Evolutionary conservation across 2,329 filamentous ascomycete genomes (phyloP), one percentile per base, ranked within the genome.

Genomic region (Blastomyces emzantsi): DNA sequence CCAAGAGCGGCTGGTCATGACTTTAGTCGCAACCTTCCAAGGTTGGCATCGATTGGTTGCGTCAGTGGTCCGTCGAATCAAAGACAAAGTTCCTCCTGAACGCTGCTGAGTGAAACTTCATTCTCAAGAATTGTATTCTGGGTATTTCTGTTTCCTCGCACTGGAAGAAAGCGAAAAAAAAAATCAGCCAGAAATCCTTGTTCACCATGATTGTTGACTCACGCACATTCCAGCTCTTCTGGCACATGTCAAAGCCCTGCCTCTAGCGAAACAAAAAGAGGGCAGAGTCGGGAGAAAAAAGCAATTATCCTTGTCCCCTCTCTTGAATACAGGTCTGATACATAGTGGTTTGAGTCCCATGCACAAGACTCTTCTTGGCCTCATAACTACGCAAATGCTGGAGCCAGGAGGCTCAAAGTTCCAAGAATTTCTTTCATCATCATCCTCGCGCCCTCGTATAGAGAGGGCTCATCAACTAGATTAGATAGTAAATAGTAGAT

Each of bases 301-400:
- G 33, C 22, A 58, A 58, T 58, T 43, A 58, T 58, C 36, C 11
- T n/a, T 43, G 11, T 58, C 22, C 55, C 28, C 54, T 56, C 36
- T 28, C 55, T 41, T 43, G 22, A 43, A 58, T 58, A 58, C 55
- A 58, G 36, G 36, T 41, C 36, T 58, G 36, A 58, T 41, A 58
- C 55, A 58, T 58, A 36, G 36, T 58, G 36, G 55, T 25, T 41
- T 13, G 28, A 58, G n/a, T 56, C 17, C 28, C 54, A 39, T 56
- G 54, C 30, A 56, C 54, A n/a, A 39, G 54, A 9, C 54, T 28
- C 25, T 52, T 36, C 7, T 54, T 19, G 25, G 54, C 39, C 19
- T 56, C 30, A 39, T 56, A 17, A 8, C 30, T 56, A 3, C 17
- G 51, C 11, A 28, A n/a, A 54, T 33, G 28, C 51, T 33, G 25